phyloP scores from a whole-genome alignment of 2,329 filamentous ascomycete genomes.

The Akanthomyces lecanii region DNA sequence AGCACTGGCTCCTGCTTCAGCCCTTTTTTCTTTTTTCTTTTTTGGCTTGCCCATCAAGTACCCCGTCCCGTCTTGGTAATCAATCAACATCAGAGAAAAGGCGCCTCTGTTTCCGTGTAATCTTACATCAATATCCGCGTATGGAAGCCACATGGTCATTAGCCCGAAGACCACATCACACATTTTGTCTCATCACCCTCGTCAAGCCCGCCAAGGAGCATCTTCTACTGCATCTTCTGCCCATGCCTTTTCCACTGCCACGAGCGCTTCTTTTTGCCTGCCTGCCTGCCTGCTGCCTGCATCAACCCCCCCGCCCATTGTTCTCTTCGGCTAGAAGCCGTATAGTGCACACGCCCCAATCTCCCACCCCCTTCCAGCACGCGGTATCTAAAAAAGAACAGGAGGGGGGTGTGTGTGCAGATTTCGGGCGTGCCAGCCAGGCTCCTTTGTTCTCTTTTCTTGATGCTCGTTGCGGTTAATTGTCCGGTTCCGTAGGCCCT shows the following conservation, averaged over 20 bases:
- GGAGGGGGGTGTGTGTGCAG: not conserved
- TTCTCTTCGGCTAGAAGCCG: slow-evolving; percentile 8
- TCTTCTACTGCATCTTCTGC: not conserved
- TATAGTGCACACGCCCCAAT: slow-evolving; percentile 1
- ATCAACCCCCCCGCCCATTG: slow-evolving; percentile 1
- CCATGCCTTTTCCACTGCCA: not conserved
- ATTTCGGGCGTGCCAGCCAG: not conserved
- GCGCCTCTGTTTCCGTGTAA: not conserved
- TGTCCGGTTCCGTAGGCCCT: not conserved
- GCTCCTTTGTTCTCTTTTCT: too few relatives aligned
- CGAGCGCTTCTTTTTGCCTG: not conserved
- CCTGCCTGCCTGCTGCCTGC: too few relatives aligned
- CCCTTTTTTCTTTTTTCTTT: not conserved
- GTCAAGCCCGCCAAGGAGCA: too few relatives aligned
- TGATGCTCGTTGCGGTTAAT: not conserved
- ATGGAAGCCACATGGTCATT: slow-evolving; percentile 5
- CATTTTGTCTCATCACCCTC: too few relatives aligned
- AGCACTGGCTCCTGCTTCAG: not conserved
- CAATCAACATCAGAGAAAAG: too few relatives aligned
- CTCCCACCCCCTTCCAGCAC: not conserved
- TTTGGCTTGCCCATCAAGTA: not conserved
- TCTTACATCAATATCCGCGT: not conserved
- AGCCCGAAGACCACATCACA: not conserved
- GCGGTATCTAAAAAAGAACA: too few relatives aligned
- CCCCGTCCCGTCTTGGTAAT: not conserved